phyloP scores from a whole-genome alignment of 2,329 filamentous ascomycete genomes.

The Calonectria pauciramosa region DNA sequence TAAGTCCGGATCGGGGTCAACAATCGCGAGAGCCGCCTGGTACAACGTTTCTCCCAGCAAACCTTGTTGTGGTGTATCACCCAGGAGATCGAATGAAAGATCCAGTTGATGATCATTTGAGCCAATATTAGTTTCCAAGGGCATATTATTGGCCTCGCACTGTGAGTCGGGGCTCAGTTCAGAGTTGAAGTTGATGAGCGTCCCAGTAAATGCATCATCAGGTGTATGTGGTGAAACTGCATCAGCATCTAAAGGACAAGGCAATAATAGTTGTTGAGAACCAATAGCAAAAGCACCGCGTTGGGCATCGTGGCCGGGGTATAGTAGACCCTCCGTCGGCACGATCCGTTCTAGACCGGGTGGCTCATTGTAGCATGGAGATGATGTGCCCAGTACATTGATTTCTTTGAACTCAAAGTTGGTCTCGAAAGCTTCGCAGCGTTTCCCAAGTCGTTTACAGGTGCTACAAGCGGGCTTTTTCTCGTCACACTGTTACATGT shows the following conservation, averaged over 20 bases:
- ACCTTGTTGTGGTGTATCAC: neutral
- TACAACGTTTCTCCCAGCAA: no score
- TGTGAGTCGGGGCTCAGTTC: neutral
- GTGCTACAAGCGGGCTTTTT: slow-evolving; percentile 28
- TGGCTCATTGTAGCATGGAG: neutral
- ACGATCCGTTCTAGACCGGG: neutral
- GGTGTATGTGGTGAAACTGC: neutral
- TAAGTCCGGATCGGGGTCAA: neutral
- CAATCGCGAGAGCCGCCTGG: neutral
- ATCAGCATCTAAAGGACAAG: no score
- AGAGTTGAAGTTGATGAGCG: neutral
- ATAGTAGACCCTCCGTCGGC: no score
- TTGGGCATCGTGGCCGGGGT: fast-evolving
- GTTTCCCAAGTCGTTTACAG: slow-evolving; percentile 22
- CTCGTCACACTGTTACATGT: slow-evolving; percentile 28
- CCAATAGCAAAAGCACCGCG: no score
- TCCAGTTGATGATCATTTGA: neutral
- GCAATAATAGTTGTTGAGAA: no score
- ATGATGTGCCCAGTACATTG: neutral
- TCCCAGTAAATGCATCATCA: no score
- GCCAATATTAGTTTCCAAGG: fast-evolving
- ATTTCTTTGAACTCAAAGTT: slow-evolving; percentile 19
- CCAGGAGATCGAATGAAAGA: neutral
- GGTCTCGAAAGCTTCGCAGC: slow-evolving; percentile 14
- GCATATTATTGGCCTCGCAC: neutral